Percentiles rank a stretch among this genome's conserved stretches.
These are phyloP conservation scores for Diaporthe longicolla DNA, from an alignment of 2,329 filamentous ascomycete species.

Conservation along the genomic window DNA sequence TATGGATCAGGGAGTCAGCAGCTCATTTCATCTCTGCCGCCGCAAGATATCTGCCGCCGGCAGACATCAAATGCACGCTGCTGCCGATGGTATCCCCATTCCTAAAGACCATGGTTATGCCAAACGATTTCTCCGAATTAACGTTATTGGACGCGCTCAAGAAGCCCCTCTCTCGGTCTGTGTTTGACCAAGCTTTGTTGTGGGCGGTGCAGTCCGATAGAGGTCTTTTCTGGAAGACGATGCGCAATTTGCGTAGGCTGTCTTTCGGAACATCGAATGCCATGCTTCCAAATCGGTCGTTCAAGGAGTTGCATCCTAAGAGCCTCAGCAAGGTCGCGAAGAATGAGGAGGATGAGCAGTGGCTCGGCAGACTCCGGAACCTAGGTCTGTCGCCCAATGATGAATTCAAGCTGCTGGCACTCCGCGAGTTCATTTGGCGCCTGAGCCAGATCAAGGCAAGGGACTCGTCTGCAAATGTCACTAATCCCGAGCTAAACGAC, in stretches of 20 bases:
- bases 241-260: conserved; percentile 74
- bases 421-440: conserved; percentile 93
- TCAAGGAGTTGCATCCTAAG: conserved; percentile 69
- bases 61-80: conserved; percentile 87
- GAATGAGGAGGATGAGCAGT: conserved; percentile 94
- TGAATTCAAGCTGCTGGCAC: conserved; percentile 87
- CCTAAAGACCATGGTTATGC: conserved; percentile 78
- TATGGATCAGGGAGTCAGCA: conserved; percentile 94
- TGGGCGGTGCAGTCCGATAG: conserved; percentile 89
- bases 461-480: conserved; percentile 56
- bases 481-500: conserved; percentile 68
- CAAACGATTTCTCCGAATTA: conserved; percentile 75
- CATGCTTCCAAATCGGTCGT: conserved; percentile 67
- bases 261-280: conserved; percentile 77
- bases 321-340: conserved; percentile 75
- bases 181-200: conserved; percentile 86
- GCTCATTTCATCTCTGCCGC: conserved; percentile 85
- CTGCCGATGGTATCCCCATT: conserved; percentile 86
- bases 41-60: conserved; percentile 80
- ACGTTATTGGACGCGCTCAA: conserved; percentile 86
- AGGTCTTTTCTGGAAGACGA: conserved; percentile 88
- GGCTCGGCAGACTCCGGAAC: conserved; percentile 87
- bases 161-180: conserved; percentile 81
- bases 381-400: conserved; percentile 87
- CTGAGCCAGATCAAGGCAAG: conserved; percentile 80